These are phyloP conservation scores for Mycena albidolilacea DNA, from an alignment of 768 basidiomycete species.

Conservation along the genomic window DNA sequence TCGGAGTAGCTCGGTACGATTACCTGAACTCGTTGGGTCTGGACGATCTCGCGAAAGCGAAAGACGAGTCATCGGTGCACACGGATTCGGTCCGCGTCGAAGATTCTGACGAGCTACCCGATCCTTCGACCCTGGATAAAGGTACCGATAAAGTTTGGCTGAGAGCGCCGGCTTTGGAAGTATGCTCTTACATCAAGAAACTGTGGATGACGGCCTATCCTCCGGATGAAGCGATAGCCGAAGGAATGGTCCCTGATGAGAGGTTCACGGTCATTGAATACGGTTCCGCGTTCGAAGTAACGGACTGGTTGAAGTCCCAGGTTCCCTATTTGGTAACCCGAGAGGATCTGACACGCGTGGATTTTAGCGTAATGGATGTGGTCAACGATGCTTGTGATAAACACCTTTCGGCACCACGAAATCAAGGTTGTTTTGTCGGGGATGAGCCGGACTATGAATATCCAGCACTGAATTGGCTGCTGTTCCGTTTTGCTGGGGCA, in stretches of 20 bases:
- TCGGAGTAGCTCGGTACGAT: slow-evolving; percentile 9
- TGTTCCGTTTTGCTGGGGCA: slow-evolving; percentile 8
- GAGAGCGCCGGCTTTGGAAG: background rate
- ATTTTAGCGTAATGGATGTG: slow-evolving; percentile 18
- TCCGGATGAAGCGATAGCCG: background rate
- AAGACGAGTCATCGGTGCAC: background rate
- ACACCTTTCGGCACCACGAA: background rate
- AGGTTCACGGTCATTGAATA: slow-evolving; percentile 20
- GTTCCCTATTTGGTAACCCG: slow-evolving; percentile 19
- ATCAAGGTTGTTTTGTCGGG: background rate
- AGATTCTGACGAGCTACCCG: background rate
- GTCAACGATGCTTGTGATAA: slow-evolving; percentile 15
- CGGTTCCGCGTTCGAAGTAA: slow-evolving; percentile 8
- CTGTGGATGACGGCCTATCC: slow-evolving; percentile 21
- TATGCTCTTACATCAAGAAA: slow-evolving; percentile 11
- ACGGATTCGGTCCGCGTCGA: background rate
- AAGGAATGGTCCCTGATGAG: background rate
- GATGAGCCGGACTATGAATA: slow-evolving; percentile 20
- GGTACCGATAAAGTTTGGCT: background rate
- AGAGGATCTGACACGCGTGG: background rate
- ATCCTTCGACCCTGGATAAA: background rate
- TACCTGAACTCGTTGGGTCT: slow-evolving; percentile 1
- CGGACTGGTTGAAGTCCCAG: slow-evolving; percentile 15
- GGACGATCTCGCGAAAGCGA: background rate
- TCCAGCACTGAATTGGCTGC: slow-evolving; percentile 20